phyloP scores from a whole-genome alignment of 805 yeast genomes.

The Starmerella potacharoeniae region DNA sequence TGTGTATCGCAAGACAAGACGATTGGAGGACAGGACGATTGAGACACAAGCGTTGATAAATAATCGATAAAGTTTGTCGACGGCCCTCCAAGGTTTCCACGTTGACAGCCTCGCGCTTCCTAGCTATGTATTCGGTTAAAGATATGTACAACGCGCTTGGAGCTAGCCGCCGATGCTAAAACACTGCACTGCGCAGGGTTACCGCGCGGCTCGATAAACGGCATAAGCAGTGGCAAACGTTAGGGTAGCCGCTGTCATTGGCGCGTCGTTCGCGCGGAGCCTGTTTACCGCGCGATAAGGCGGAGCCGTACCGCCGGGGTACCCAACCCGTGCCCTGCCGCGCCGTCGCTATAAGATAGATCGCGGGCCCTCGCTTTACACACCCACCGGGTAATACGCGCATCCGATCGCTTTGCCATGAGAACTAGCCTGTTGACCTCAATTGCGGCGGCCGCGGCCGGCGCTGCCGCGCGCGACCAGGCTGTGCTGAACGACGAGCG shows the following conservation, averaged over 20 bases:
- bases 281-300: background rate
- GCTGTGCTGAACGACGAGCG: background rate
- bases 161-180: too few species aligned
- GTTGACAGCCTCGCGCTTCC: too few species aligned
- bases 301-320: background rate
- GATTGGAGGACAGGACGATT: too few species aligned
- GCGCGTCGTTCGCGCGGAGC: background rate
- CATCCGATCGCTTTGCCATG: background rate
- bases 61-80: too few species aligned
- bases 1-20: too few species aligned
- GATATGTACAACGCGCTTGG: too few species aligned
- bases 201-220: too few species aligned
- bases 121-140: too few species aligned
- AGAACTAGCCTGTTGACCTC: background rate
- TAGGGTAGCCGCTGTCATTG: background rate
- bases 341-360: background rate
- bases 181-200: too few species aligned
- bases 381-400: too few species aligned
- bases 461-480: slow-evolving; percentile 3
- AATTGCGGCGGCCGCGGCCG: background rate
- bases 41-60: too few species aligned
- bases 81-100: too few species aligned
- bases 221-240: background rate
- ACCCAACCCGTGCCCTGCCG: background rate
- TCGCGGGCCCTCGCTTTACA: background rate